A percentile compares a stretch with the other conserved stretches of the same genome.
Evolutionary conservation across 2,329 filamentous ascomycete genomes (phyloP).

Genomic region (Aspergillus thermomutatus): DNA sequence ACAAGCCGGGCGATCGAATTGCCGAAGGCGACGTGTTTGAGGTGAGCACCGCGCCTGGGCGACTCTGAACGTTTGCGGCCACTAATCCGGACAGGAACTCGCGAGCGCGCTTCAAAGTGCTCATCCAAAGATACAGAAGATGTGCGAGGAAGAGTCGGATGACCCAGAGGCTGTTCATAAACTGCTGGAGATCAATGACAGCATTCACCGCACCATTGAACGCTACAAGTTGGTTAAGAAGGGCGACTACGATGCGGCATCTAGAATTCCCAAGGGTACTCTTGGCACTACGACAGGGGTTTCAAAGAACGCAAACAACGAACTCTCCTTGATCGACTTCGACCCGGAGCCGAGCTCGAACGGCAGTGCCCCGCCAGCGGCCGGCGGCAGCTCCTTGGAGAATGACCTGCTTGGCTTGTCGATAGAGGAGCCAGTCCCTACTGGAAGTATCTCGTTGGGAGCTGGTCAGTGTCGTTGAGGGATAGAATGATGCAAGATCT

Average conservation of each 20-base stretch:
- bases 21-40: slow-evolving; percentile 66
- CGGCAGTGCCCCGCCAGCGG: slow-evolving; percentile 42
- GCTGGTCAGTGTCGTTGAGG: slow-evolving; percentile 51
- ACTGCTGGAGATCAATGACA: slow-evolving; percentile 95
- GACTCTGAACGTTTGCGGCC: background rate
- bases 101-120: slow-evolving; percentile 85
- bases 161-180: slow-evolving; percentile 95
- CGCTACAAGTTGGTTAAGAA: slow-evolving; percentile 95
- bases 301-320: slow-evolving; percentile 65
- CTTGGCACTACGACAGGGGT: slow-evolving; percentile 65
- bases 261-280: slow-evolving; percentile 78
- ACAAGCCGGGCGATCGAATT: slow-evolving; percentile 77
- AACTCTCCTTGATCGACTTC: slow-evolving; percentile 92
- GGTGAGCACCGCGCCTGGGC: slow-evolving; percentile 37
- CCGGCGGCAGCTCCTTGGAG: slow-evolving; percentile 67
- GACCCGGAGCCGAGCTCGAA: slow-evolving; percentile 55
- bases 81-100: slow-evolving; percentile 60
- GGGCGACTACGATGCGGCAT: slow-evolving; percentile 80
- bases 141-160: slow-evolving; percentile 98
- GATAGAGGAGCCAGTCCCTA: slow-evolving; percentile 67
- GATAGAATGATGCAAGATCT: slow-evolving; percentile 50
- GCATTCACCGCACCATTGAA: slow-evolving; percentile 94
- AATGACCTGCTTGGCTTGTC: slow-evolving; percentile 89
- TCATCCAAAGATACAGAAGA: slow-evolving; percentile 97
- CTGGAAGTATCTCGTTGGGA: slow-evolving; percentile 80